Conservation (phyloP, 257 asterid species). For the Leptodermis oblonga region DNA sequence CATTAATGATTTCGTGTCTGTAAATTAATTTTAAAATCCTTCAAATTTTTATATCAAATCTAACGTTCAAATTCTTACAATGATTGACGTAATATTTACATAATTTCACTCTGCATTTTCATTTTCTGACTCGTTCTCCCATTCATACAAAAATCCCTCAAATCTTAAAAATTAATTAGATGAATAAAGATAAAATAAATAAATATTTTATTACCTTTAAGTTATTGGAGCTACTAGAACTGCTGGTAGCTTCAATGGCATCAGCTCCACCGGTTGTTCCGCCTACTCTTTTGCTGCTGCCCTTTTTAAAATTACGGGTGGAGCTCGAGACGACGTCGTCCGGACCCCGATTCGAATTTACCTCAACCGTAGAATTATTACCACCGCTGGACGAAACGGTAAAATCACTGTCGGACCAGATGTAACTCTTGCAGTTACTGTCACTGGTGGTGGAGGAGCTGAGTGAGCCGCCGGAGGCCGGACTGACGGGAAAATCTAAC, state of each 20-base stretch:
- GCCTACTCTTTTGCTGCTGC: conserved; percentile 25
- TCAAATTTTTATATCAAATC: not conserved
- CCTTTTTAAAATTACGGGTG: not conserved
- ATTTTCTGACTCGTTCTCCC: too few relatives aligned
- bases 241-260: conserved; percentile 31
- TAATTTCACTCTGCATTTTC: too few relatives aligned
- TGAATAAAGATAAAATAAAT: not conserved
- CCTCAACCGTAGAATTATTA: conserved; percentile 30
- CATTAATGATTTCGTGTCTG: not conserved
- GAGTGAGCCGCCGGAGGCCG: conserved; percentile 9
- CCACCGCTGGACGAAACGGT: conserved; percentile 35
- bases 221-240: conserved; percentile 27
- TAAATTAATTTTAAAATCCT: not conserved
- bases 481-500: not conserved
- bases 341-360: conserved; percentile 1
- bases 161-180: not conserved
- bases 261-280: conserved; percentile 42
- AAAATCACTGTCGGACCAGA: conserved; percentile 56
- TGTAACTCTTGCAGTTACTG: conserved; percentile 30
- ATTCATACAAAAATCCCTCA: too few relatives aligned
- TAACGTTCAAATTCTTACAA: not conserved
- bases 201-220: conserved; percentile 36
- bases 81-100: not conserved
- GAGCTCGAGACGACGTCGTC: conserved; percentile 19
- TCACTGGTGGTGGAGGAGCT: conserved; percentile 30